Evolutionary conservation across 2,329 filamentous ascomycete genomes (phyloP).

Genomic region (Aureobasidium uvarum): DNA sequence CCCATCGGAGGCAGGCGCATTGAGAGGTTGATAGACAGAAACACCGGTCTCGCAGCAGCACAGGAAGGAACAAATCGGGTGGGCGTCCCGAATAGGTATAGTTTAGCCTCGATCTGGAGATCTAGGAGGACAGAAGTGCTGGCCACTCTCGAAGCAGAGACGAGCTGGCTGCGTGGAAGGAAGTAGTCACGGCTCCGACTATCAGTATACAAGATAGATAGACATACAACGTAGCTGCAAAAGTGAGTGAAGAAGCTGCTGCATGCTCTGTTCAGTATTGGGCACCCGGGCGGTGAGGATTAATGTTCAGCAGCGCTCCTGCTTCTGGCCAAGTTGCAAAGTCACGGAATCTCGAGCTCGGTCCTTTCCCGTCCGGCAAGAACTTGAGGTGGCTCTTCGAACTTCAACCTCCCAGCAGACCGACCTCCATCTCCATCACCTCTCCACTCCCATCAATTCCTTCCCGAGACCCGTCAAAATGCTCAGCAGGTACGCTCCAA

Average conservation of each 20-base stretch:
- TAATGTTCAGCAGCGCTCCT: background rate
- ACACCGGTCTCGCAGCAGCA: conserved; percentile 23
- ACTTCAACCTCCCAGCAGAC: conserved; percentile 27
- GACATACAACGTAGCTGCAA: background rate
- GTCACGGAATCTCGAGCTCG: conserved; percentile 26
- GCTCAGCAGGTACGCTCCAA: conserved; percentile 71
- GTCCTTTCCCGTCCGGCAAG: conserved; percentile 27
- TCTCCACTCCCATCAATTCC: conserved; percentile 30
- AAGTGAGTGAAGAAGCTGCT: background rate
- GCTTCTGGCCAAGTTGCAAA: conserved; percentile 25
- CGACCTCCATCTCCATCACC: conserved; percentile 27
- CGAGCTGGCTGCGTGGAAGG: background rate
- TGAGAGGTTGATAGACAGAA: conserved; percentile 14
- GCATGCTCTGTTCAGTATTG: background rate
- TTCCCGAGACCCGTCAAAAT: conserved; percentile 66
- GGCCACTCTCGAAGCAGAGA: conserved; percentile 13
- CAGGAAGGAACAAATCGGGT: conserved; percentile 23
- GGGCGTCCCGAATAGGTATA: conserved; percentile 8
- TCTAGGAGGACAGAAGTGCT: conserved; percentile 13
- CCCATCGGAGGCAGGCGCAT: background rate
- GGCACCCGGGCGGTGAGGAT: background rate
- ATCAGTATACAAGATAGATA: background rate
- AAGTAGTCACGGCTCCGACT: background rate
- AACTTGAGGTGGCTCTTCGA: conserved; percentile 27
- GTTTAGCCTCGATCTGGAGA: conserved; percentile 12